These are phyloP conservation scores for Nicotiana undulata DNA, from an alignment of 257 asterid species.

Conservation along the genomic window DNA sequence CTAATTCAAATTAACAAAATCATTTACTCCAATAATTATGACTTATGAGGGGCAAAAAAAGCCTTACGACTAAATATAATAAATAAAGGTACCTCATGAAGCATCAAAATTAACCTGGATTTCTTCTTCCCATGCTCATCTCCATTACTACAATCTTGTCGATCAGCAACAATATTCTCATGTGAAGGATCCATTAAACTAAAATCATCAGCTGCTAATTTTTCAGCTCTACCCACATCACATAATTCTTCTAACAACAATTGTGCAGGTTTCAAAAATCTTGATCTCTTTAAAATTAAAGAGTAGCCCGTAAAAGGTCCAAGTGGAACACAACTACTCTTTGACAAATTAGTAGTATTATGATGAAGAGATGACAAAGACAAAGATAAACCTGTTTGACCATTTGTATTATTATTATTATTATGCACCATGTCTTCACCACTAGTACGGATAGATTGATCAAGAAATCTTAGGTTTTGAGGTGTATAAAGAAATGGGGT, in stretches of 20 bases:
- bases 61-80: neutral
- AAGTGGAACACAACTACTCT: conserved; percentile 44
- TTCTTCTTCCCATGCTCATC: conserved; percentile 65
- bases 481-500: conserved; percentile 34
- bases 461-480: conserved; percentile 38
- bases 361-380: conserved; percentile 66
- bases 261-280: conserved; percentile 81
- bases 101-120: conserved; percentile 75
- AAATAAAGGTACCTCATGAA: conserved; percentile 59
- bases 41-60: neutral
- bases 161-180: conserved; percentile 22
- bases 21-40: neutral
- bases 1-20: neutral
- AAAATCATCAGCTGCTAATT: conserved; percentile 26
- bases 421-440: neutral
- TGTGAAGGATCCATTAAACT: conserved; percentile 21
- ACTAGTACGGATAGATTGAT: conserved; percentile 14
- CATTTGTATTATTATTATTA: neutral
- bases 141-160: conserved; percentile 29
- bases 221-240: conserved; percentile 46
- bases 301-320: conserved; percentile 96
- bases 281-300: conserved; percentile 65
- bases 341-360: conserved; percentile 25
- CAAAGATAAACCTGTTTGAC: conserved; percentile 72
- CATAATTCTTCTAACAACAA: conserved; percentile 78